These are phyloP conservation scores for Sugiyamaella xylanicola DNA, from an alignment of 1,139 yeast species.

Conservation along the genomic window DNA sequence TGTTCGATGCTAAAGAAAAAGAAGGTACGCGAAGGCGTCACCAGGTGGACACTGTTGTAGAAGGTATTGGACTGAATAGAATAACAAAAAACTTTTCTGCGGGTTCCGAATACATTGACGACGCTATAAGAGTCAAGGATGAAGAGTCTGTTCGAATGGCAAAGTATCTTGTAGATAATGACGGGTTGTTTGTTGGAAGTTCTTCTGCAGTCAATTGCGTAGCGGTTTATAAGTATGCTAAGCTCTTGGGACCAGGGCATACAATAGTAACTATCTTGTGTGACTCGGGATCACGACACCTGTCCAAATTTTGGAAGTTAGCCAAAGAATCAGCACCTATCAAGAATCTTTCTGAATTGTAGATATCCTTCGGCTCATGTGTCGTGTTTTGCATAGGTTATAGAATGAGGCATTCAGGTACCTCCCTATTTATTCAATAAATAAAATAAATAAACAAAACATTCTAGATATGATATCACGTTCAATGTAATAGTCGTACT, in stretches of 20 bases:
- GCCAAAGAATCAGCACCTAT: constrained; percentile 10
- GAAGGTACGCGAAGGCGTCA: constrained; percentile 95
- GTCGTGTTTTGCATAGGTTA: neutral
- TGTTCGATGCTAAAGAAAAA: constrained; percentile 85
- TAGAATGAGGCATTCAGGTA: neutral
- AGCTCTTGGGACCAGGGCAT: constrained; percentile 59
- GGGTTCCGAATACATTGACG: constrained; percentile 65
- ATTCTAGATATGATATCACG: no score
- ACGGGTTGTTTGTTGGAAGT: constrained; percentile 89
- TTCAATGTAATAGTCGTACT: no score
- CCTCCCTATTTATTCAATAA: neutral
- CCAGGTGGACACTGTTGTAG: constrained; percentile 92
- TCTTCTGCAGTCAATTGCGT: constrained; percentile 93
- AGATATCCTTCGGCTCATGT: neutral
- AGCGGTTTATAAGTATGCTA: constrained; percentile 75
- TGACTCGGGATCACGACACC: constrained; percentile 87
- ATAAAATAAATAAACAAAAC: neutral
- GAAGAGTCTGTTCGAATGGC: constrained; percentile 88
- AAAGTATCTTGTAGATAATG: constrained; percentile 71
- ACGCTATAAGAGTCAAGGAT: constrained; percentile 77
- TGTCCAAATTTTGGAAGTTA: constrained; percentile 85
- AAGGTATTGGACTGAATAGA: constrained; percentile 90
- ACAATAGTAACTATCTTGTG: constrained; percentile 86
- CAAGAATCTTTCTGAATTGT: neutral
- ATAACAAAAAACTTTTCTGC: constrained; percentile 76